Conservation (phyloP, 164 flowering plant genomes). For the Vitis labrusca region DNA sequence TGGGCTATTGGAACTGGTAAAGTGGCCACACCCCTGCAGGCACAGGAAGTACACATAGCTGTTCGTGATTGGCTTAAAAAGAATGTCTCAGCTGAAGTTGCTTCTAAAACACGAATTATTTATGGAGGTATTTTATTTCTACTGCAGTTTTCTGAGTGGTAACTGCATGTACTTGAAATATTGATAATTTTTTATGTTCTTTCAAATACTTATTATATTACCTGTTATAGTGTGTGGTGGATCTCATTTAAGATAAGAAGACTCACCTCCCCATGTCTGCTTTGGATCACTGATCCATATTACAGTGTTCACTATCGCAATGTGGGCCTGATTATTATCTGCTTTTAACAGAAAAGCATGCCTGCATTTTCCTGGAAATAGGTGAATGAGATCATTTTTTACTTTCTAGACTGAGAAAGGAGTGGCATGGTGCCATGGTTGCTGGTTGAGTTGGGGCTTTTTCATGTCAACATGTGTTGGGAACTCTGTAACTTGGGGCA, state of each 20-base stretch:
- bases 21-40: slow-evolving; percentile 89
- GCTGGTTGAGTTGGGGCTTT: not conserved
- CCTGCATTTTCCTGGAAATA: not conserved
- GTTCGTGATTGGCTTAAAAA: slow-evolving; percentile 92
- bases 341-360: not conserved
- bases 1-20: slow-evolving; percentile 99
- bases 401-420: not conserved
- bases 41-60: slow-evolving; percentile 96
- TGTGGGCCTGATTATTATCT: not conserved
- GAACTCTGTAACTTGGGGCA: too few relatives aligned
- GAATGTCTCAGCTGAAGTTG: slow-evolving; percentile 85
- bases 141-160: not conserved
- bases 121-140: slow-evolving; percentile 73
- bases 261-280: not conserved
- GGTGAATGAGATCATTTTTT: too few relatives aligned
- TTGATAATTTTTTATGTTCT: not conserved
- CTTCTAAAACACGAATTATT: slow-evolving; percentile 87
- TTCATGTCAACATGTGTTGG: not conserved
- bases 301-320: not conserved
- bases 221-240: not conserved
- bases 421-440: not conserved
- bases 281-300: not conserved
- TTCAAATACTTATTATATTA: not conserved
- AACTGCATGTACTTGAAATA: too few relatives aligned
- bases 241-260: not conserved